Evolutionary conservation across 192 early-diverging fungal species (phyloP), one percentile per base, ranked within the genome.

Genomic region (Linnemannia exigua): DNA sequence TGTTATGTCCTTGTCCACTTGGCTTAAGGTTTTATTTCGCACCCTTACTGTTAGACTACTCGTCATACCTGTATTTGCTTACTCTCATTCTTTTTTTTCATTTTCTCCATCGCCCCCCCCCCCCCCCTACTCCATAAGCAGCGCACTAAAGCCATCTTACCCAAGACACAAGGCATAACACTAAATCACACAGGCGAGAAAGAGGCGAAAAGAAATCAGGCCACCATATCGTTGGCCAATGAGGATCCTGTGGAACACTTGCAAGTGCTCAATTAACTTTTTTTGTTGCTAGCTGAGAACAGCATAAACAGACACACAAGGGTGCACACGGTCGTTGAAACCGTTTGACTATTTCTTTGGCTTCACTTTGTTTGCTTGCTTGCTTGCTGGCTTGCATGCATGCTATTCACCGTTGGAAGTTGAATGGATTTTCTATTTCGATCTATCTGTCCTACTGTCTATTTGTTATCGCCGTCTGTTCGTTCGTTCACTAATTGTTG

Each of bases 221-320:
- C 79, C 79, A 80, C 48, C 50, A 54, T 44, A 15, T 37, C 25
- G 61, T 69, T 58, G 46, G 74, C 80, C 80, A 81, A 81, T 81
- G 16, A 71, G 41, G 16, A 19, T n/a, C 50, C 67, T 81, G 80
- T 81, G 74, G 68, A 54, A 81, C 80, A n/a, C 48, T 41, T 22
- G 28, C 70, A 35, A 68, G 31, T 47, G 58, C 58, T 63, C 58
- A 63, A 63, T 33, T 63, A 22, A 54, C 19, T 28, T 11, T 28
- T 28, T 28, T 28, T 14, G 15, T 63, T 12, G 3, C 28, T 63
- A 31, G 4, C 28, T 25, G 25, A n/a, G 14, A 9, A 31, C 28
- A 31, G 2, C 25, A 31, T 14, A 63, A 31, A 25, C 58, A 15
- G 11, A 14, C 25, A 61, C 11, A 63, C 58, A 63, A 44, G 41